Evolutionary conservation across 1,284 basidiomycete species (phyloP), one percentile per base, ranked within the genome.

Genomic region (Cryptococcus hybrid): DNA sequence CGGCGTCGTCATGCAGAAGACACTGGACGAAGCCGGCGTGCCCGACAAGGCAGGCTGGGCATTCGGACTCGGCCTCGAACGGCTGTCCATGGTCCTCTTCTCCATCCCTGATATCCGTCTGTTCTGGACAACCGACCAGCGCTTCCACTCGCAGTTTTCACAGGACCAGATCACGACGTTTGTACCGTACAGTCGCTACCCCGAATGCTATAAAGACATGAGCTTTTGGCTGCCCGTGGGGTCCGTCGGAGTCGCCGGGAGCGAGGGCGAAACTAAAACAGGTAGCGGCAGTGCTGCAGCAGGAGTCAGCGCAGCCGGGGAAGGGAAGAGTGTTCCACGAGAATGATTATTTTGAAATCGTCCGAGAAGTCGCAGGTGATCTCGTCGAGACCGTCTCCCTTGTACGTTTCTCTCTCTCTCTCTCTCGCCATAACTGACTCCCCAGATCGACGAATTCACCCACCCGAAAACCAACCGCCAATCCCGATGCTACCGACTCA

Each of bases 81-180:
- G 96, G 30, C 96, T 99, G 65, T 93, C 95, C 36, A 99, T 99
- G 96, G 88, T 99, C 60, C 84, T 99, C 53, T 99, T 89, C 79
- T 89, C 87, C 13, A 96, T 99, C 56, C 96, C 95, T 3, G 96
- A 99, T 75, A 99, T 99, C 70, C 89, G 96, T n/a, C 82, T 99
- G 11, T 99, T 99, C 83, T 99, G 96, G 96, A 94, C 93, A 2
- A 78, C 81, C 52, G 96, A 99, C 70, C 69, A 83, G 15, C 87
- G 95, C 7, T 99, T 99, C 83, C 78, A 89, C 37, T 83, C 84
- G 7, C 96, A 99, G 68, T 99, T 99, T 78, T 77, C 81, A 38
- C 78, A 83, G 38, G 88, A 86, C n/a, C 77, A 86, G 57, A 88
- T 96, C 63, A 85, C 82, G 6, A 84, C 85, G 0, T 96, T 96